phyloP scores from a whole-genome alignment of 306 rosid genomes.

The Lathyrus oleraceus region DNA sequence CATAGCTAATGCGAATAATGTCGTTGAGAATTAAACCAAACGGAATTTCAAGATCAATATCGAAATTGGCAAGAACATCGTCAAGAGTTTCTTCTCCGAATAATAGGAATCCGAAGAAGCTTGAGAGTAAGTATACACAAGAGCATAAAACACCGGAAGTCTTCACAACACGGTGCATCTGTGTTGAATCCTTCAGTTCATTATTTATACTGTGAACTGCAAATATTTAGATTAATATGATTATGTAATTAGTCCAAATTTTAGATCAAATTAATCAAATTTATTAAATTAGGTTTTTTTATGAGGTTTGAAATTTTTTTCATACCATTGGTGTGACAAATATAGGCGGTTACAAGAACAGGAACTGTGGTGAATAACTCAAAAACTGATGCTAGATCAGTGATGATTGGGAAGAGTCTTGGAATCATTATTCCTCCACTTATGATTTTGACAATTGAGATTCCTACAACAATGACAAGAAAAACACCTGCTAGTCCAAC shows the following conservation, averaged over 20 bases:
- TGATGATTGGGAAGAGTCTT: conserved; percentile 61
- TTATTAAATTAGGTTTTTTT: too few relatives aligned
- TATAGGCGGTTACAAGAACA: conserved; percentile 71
- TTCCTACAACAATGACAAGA: conserved; percentile 79
- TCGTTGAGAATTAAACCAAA: too few relatives aligned
- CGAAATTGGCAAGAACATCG: too few relatives aligned
- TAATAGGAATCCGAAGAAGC: conserved; percentile 86
- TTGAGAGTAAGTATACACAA: conserved; percentile 69
- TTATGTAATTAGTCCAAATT: too few relatives aligned
- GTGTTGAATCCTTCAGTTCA: conserved; percentile 70
- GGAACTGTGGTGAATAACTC: conserved; percentile 73
- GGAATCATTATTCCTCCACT: conserved; percentile 78
- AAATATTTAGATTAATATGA: neutral
- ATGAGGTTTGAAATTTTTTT: neutral
- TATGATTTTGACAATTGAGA: conserved; percentile 63
- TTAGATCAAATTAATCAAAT: neutral
- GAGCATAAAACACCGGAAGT: conserved; percentile 51
- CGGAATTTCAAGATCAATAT: too few relatives aligned
- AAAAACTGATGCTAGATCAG: conserved; percentile 52
- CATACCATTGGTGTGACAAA: conserved; percentile 85
- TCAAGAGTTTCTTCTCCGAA: conserved; percentile 81
- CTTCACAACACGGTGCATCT: conserved; percentile 57
- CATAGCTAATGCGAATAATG: conserved; percentile 37
- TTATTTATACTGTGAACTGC: conserved; percentile 80
- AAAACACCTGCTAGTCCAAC: conserved; percentile 73